A percentile compares a stretch with the other conserved stretches of the same genome.
Evolutionary conservation across 176 grass and related monocot genomes (phyloP).

Genomic region (Phoenix roebelenii): DNA sequence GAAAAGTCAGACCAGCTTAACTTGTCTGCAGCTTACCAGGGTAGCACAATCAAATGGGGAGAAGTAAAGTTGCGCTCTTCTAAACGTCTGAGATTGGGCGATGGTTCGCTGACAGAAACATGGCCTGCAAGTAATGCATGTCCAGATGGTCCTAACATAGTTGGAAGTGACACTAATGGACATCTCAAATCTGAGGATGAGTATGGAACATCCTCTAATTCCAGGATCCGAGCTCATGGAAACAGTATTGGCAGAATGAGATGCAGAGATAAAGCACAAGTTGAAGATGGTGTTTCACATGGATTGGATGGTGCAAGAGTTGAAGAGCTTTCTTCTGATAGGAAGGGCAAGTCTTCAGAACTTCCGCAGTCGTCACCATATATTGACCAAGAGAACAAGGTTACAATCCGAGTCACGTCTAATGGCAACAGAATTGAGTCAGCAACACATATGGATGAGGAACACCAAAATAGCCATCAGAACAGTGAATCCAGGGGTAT

Average conservation of each 20-base stretch:
- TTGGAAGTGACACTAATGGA: constrained; percentile 8
- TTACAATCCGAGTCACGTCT: background rate
- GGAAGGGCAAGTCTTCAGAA: constrained; percentile 6
- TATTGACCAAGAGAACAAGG: constrained; percentile 16
- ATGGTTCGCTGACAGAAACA: constrained; percentile 26
- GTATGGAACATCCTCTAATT: constrained; percentile 2
- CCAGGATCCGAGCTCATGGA: constrained; percentile 8
- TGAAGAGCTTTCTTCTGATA: constrained; percentile 27
- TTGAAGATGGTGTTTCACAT: constrained; percentile 22
- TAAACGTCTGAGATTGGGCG: constrained; percentile 41
- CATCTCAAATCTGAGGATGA: constrained; percentile 4
- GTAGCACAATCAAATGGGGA: constrained; percentile 71
- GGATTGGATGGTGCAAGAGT: constrained; percentile 13
- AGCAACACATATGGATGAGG: constrained; percentile 22
- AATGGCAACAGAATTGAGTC: constrained; percentile 4
- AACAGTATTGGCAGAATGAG: constrained; percentile 4
- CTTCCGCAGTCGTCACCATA: constrained; percentile 1
- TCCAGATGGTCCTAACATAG: background rate
- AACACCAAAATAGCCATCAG: constrained; percentile 20
- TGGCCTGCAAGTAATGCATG: constrained; percentile 12
- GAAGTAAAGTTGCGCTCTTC: constrained; percentile 79
- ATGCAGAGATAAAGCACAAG: background rate
- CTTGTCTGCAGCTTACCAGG: constrained; percentile 27
- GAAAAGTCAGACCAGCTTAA: constrained; percentile 17
- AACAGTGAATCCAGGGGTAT: constrained; percentile 2